Conservation (phyloP, 345 rosid species). For the Xanthoceras sorbifolium region DNA sequence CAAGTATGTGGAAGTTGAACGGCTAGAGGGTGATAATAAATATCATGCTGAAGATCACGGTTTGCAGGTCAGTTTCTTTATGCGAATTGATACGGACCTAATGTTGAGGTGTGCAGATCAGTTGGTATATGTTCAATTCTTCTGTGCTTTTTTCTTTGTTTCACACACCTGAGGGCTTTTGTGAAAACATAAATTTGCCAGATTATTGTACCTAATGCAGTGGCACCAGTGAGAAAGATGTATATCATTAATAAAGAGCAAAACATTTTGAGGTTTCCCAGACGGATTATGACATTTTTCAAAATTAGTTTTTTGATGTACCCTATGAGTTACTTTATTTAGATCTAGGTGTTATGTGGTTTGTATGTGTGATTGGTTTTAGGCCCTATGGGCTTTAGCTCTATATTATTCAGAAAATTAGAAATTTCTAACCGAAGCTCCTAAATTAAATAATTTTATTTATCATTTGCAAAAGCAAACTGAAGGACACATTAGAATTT, state of each 20-base stretch:
- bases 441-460: not conserved
- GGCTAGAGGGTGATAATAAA: conserved; percentile 97
- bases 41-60: conserved; percentile 94
- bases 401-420: not conserved
- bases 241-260: no score
- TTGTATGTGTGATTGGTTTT: not conserved
- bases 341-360: not conserved
- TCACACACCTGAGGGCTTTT: not conserved
- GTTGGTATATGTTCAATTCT: not conserved
- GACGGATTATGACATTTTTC: no score
- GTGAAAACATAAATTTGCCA: not conserved
- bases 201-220: no score
- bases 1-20: conserved; percentile 98
- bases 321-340: not conserved
- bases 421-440: not conserved
- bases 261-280: not conserved
- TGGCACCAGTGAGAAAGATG: no score
- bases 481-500: not conserved
- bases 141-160: not conserved
- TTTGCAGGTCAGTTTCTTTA: conserved; percentile 68
- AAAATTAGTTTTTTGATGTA: not conserved
- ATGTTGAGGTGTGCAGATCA: not conserved
- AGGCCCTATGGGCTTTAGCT: not conserved
- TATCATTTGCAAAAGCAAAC: not conserved
- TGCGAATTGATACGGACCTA: not conserved